A percentile compares a stretch with the other conserved stretches of the same genome.
Conservation (phyloP, 257 asterid species). For the Solanum stenotomum region DNA sequence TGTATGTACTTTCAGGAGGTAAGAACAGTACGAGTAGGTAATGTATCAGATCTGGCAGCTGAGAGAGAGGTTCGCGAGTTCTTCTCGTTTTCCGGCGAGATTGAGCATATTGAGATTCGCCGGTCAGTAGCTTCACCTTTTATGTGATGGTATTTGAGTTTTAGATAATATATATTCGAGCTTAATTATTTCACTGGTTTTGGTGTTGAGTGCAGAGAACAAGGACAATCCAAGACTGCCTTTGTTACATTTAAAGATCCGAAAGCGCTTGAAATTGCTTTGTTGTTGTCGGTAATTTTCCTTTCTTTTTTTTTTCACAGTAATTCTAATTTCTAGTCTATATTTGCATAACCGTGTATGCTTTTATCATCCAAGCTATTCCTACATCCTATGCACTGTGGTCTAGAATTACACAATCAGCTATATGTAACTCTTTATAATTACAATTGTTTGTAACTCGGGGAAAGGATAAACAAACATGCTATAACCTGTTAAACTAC, state of each 20-base stretch:
- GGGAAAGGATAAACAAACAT: neutral
- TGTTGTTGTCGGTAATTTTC: conserved; percentile 62
- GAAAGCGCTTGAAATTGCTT: conserved; percentile 86
- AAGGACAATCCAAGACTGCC: conserved; percentile 56
- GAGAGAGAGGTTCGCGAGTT: conserved; percentile 94
- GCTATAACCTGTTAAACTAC: neutral
- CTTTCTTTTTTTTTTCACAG: neutral
- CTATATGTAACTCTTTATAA: neutral
- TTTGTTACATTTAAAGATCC: conserved; percentile 89
- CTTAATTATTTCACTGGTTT: neutral
- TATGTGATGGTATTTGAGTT: neutral
- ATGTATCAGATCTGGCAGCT: conserved; percentile 77
- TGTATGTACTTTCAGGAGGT: conserved; percentile 2
- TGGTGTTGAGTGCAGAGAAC: conserved; percentile 41
- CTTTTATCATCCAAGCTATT: neutral
- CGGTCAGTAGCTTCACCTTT: conserved; percentile 23
- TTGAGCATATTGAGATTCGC: conserved; percentile 73
- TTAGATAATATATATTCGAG: neutral
- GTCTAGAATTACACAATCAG: neutral
- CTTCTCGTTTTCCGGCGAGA: conserved; percentile 92
- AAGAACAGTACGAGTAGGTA: conserved; percentile 61
- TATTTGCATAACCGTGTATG: neutral
- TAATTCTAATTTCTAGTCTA: neutral
- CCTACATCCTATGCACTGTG: neutral
- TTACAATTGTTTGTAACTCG: neutral